Percentiles rank a stretch among this genome's conserved stretches.
These are phyloP conservation scores for Solanum pinnatisectum DNA, from an alignment of 257 asterid species.

Conservation along the genomic window DNA sequence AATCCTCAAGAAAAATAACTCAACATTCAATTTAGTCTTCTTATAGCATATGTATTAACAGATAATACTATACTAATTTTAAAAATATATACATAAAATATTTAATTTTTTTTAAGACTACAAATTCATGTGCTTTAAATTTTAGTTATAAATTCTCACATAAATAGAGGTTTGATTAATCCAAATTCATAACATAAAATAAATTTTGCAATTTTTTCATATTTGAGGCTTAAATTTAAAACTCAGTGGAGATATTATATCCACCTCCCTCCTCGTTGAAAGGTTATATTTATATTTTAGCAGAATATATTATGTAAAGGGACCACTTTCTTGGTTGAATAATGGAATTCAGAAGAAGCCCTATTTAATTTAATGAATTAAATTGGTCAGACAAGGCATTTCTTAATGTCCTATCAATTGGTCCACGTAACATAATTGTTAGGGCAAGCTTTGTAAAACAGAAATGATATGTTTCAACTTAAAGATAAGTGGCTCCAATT, in stretches of 20 bases:
- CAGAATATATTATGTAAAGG: not conserved
- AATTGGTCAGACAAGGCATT: not conserved
- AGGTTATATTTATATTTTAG: not conserved
- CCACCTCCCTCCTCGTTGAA: not conserved
- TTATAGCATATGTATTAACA: too few species aligned
- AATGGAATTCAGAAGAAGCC: not conserved
- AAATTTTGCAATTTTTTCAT: accelerated
- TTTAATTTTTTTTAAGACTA: too few species aligned
- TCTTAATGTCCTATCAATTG: slow-evolving; percentile 3
- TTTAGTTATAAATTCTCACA: not conserved
- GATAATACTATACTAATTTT: too few species aligned
- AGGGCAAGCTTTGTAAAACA: not conserved
- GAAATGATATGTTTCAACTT: not conserved
- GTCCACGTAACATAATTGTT: slow-evolving; percentile 3
- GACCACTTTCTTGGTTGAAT: slow-evolving; percentile 1
- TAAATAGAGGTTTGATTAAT: too few species aligned
- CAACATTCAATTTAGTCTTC: not conserved
- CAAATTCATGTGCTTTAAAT: not conserved
- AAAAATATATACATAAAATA: too few species aligned
- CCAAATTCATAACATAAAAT: too few species aligned
- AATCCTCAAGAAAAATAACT: not conserved
- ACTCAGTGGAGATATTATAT: not conserved
- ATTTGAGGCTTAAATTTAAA: too few species aligned
- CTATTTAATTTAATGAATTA: not conserved
- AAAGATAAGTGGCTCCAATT: not conserved